Conservation (phyloP, 495 filamentous ascomycete species). For the Podospora conica region DNA sequence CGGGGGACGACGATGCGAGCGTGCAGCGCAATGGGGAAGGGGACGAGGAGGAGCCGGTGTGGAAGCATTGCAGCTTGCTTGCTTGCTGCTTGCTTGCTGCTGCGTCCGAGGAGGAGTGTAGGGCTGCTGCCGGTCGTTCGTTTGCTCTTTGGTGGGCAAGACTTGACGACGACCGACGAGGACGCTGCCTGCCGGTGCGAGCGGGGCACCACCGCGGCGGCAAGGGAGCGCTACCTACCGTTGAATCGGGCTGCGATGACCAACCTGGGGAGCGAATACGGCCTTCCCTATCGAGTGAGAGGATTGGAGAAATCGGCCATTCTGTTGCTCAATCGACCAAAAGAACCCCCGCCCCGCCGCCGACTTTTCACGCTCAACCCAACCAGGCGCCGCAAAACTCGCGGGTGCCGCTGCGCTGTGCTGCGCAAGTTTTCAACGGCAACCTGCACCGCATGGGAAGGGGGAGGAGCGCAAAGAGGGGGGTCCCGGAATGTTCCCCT, state of each 20-base stretch:
- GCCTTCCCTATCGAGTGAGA: background rate
- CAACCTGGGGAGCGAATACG: background rate
- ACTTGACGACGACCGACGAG: background rate
- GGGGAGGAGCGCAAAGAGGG: background rate
- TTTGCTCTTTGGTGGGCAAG: background rate
- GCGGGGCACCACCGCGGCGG: background rate
- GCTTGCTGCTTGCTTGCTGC: background rate
- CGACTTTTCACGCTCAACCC: no score
- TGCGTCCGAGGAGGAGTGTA: background rate
- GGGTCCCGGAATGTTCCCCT: background rate
- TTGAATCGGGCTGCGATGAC: no score
- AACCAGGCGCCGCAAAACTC: background rate
- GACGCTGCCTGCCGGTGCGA: background rate
- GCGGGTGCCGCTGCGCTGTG: background rate
- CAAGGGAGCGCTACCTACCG: background rate
- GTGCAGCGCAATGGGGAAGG: background rate
- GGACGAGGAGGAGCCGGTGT: background rate
- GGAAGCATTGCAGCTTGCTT: background rate
- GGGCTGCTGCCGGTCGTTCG: background rate
- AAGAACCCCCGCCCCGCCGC: no score
- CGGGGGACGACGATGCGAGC: background rate
- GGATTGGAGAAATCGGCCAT: background rate
- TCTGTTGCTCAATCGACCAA: no score
- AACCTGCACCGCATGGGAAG: background rate
- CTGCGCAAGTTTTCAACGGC: background rate